Conservation (phyloP, 208 protist species). For the Porcisia hertigi region DNA sequence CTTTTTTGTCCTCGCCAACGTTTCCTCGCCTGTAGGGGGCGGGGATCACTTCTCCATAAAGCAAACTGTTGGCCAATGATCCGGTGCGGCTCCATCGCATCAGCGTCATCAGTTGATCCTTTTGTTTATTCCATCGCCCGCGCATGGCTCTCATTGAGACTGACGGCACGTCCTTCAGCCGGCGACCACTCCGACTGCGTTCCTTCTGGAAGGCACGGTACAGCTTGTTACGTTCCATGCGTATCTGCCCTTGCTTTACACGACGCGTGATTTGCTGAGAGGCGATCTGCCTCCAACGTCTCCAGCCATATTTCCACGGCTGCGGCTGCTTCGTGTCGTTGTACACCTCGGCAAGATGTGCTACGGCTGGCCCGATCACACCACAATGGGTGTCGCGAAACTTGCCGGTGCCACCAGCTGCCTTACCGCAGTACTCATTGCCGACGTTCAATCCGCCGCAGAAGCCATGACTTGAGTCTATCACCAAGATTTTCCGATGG, state of each 20-base stretch:
- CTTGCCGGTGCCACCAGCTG: constrained; percentile 61
- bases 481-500: constrained; percentile 91
- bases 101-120: constrained; percentile 19
- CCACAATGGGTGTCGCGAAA: constrained; percentile 90
- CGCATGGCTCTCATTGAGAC: constrained; percentile 34
- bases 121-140: constrained; percentile 26
- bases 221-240: constrained; percentile 30
- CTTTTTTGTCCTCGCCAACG: not conserved
- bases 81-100: constrained; percentile 26
- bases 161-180: constrained; percentile 28
- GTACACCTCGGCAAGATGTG: constrained; percentile 83
- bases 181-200: constrained; percentile 14
- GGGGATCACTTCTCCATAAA: constrained; percentile 11
- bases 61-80: constrained; percentile 4
- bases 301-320: constrained; percentile 79
- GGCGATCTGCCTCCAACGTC: constrained; percentile 83
- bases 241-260: constrained; percentile 36
- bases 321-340: constrained; percentile 85
- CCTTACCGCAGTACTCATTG: constrained; percentile 89
- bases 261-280: constrained; percentile 49
- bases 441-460: constrained; percentile 93
- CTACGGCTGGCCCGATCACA: constrained; percentile 72
- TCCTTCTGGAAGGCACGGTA: constrained; percentile 34
- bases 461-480: constrained; percentile 83
- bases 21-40: not conserved